Evolutionary conservation across 176 grass and related monocot genomes (phyloP).

Genomic region (Guadua angustifolia): DNA sequence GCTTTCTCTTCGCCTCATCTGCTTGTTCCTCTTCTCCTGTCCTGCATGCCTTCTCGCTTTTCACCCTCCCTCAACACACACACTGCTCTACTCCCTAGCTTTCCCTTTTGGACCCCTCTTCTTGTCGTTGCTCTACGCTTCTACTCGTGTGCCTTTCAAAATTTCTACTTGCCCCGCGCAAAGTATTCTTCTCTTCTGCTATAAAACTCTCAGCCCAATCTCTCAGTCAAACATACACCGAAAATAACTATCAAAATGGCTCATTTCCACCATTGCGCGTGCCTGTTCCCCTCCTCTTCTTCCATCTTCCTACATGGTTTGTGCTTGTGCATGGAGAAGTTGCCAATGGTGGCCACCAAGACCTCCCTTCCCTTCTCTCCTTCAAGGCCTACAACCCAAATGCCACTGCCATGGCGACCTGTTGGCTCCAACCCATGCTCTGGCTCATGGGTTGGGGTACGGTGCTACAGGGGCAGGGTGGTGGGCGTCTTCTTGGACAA

Average conservation of each 20-base stretch:
- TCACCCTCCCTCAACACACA: not conserved
- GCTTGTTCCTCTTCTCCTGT: conserved; percentile 41
- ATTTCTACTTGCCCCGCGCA: conserved; percentile 26
- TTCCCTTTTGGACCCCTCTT: conserved; percentile 54
- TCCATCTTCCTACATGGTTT: not conserved
- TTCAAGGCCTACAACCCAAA: conserved; percentile 58
- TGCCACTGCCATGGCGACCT: conserved; percentile 33
- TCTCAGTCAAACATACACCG: not conserved
- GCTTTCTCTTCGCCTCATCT: conserved; percentile 27
- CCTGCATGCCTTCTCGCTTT: not conserved
- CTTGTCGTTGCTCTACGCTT: conserved; percentile 27
- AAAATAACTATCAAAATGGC: conserved; percentile 26
- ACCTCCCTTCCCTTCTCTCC: conserved; percentile 47
- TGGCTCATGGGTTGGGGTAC: conserved; percentile 54
- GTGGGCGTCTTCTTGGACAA: conserved; percentile 54
- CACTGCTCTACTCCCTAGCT: conserved; percentile 23
- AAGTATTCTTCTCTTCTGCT: not conserved
- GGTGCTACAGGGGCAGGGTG: conserved; percentile 56
- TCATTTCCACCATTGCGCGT: not conserved
- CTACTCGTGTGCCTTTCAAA: conserved; percentile 37
- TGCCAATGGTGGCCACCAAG: conserved; percentile 44
- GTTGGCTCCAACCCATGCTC: conserved; percentile 60
- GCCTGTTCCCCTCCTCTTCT: not conserved
- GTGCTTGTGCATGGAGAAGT: conserved; percentile 19
- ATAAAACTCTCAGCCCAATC: conserved; percentile 32